Evolutionary conservation across 2,329 filamentous ascomycete genomes (phyloP).

Genomic region (Talaromyces pinophilus): DNA sequence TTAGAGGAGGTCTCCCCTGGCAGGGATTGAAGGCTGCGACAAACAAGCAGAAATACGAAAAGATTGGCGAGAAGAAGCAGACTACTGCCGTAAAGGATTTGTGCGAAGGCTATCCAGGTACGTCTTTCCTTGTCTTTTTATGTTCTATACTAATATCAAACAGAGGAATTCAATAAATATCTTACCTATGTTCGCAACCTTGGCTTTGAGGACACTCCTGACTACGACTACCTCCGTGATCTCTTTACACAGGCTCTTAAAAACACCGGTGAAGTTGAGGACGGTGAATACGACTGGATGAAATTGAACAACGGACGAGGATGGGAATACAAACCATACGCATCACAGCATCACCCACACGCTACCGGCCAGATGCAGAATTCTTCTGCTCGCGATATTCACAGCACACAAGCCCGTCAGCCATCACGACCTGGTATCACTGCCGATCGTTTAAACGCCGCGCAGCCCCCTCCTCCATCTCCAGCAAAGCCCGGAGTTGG

Average conservation of each 20-base stretch:
- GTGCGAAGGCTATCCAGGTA: constrained; percentile 87
- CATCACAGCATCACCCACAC: constrained; percentile 68
- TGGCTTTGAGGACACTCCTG: constrained; percentile 95
- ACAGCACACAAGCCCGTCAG: constrained; percentile 65
- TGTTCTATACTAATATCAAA: constrained; percentile 1
- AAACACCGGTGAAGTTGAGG: constrained; percentile 90
- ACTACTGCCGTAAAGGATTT: constrained; percentile 96
- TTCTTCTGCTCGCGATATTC: constrained; percentile 80
- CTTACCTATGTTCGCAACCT: constrained; percentile 96
- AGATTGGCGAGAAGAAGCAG: constrained; percentile 99
- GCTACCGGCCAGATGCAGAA: constrained; percentile 77
- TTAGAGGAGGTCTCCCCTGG: constrained; percentile 66
- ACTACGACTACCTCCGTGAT: constrained; percentile 96
- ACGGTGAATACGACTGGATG: constrained; percentile 99
- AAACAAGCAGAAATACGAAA: constrained; percentile 98
- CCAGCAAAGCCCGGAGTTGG: constrained; percentile 75
- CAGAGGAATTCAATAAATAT: constrained; percentile 96
- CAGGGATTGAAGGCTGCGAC: constrained; percentile 69
- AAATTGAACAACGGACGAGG: constrained; percentile 92
- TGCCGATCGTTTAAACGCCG: constrained; percentile 88
- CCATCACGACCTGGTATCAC: constrained; percentile 66
- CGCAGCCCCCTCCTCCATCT: constrained; percentile 83
- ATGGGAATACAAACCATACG: constrained; percentile 78
- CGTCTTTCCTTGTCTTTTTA: background rate
- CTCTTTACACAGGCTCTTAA: constrained; percentile 95